Conservation (phyloP, 257 asterid species). For the Solanum piurae region DNA sequence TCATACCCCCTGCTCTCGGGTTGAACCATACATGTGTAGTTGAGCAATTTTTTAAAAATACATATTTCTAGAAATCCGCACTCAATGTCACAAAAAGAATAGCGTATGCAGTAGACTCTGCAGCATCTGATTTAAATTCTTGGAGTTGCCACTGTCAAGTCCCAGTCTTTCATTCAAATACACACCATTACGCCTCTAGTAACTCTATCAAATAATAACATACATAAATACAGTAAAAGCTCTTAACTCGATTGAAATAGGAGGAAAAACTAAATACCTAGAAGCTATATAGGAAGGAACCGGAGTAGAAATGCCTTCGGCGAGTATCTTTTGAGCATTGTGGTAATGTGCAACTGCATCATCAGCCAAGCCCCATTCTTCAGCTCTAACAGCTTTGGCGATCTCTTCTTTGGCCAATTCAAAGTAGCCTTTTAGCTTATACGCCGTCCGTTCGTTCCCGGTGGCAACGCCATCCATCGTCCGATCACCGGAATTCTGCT, state of each 20-base stretch:
- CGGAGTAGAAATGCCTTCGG: slow-evolving; percentile 74
- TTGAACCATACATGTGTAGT: neutral
- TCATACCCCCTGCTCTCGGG: neutral
- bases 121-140: neutral
- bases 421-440: slow-evolving; percentile 78
- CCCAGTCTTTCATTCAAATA: neutral
- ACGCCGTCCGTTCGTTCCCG: slow-evolving; percentile 87
- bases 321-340: slow-evolving; percentile 55
- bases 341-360: slow-evolving; percentile 64
- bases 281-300: slow-evolving; percentile 84
- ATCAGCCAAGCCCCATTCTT: slow-evolving; percentile 86
- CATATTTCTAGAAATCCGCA: neutral
- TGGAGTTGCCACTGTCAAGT: neutral
- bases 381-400: slow-evolving; percentile 82
- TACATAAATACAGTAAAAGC: neutral
- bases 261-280: slow-evolving; percentile 29
- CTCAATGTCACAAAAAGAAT: neutral
- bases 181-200: neutral
- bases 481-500: slow-evolving; percentile 31
- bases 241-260: neutral
- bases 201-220: neutral
- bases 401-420: slow-evolving; percentile 85
- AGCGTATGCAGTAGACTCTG: neutral
- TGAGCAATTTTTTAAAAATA: too few species aligned
- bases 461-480: slow-evolving; percentile 65